Conservation (phyloP, 257 asterid species). For the Euphrasia confusa region DNA sequence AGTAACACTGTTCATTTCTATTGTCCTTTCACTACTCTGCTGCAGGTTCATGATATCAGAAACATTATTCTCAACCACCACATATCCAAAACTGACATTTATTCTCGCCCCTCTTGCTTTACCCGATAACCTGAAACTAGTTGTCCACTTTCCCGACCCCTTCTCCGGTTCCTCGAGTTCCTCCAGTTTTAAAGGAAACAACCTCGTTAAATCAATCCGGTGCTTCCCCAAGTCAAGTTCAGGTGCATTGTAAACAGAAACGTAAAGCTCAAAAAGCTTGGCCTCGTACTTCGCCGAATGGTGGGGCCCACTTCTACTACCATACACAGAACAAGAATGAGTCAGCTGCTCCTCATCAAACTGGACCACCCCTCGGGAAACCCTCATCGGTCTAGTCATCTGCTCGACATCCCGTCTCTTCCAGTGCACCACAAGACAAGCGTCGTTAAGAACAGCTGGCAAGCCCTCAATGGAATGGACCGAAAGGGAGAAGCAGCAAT, state of each 20-base stretch:
- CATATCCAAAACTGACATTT: conserved; percentile 78
- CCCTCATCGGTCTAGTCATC: conserved; percentile 56
- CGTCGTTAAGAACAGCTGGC: conserved; percentile 51
- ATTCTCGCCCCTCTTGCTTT: conserved; percentile 74
- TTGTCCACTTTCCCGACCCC: conserved; percentile 89
- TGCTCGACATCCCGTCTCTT: conserved; percentile 74
- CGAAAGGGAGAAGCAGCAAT: conserved; percentile 66
- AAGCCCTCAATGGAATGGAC: conserved; percentile 79
- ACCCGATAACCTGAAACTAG: conserved; percentile 84
- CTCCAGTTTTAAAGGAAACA: conserved; percentile 87
- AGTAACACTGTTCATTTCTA: neutral
- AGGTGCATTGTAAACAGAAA: conserved; percentile 58
- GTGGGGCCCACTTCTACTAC: conserved; percentile 74
- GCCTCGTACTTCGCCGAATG: conserved; percentile 88
- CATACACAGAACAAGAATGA: conserved; percentile 70
- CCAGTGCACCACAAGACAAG: conserved; percentile 74
- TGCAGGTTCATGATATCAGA: conserved; percentile 18
- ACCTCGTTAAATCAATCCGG: conserved; percentile 74
- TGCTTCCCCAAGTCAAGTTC: conserved; percentile 90
- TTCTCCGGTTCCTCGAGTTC: conserved; percentile 76
- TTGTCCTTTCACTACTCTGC: conserved; percentile 35
- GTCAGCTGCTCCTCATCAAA: conserved; percentile 76
- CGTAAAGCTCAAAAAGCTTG: conserved; percentile 70
- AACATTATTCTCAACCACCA: conserved; percentile 40
- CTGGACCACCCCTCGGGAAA: conserved; percentile 61